These are phyloP conservation scores for Tolypocladium nubicola DNA, from an alignment of 2,329 filamentous ascomycete genomes.

Conservation along the genomic window DNA sequence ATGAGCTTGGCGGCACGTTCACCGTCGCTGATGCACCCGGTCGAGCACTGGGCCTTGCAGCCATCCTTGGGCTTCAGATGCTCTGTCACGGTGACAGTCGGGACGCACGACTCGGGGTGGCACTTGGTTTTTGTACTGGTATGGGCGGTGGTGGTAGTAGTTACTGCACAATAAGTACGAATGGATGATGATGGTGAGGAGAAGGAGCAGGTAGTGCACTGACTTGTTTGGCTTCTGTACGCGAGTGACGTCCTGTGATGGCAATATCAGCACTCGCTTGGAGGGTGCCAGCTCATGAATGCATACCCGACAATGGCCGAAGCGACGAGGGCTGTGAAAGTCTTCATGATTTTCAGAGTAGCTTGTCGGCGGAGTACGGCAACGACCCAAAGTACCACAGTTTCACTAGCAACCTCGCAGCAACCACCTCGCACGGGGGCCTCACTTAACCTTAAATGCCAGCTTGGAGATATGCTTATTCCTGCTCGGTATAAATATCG, in stretches of 20 bases:
- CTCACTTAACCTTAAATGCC: not conserved
- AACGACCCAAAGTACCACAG: not conserved
- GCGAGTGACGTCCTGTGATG: not conserved
- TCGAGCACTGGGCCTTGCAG: constrained; percentile 7
- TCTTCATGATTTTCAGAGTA: not conserved
- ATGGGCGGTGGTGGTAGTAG: not conserved
- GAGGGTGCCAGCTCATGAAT: not conserved
- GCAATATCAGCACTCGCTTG: not conserved
- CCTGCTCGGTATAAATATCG: not conserved
- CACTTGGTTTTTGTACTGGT: not conserved
- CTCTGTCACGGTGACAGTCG: constrained; percentile 8
- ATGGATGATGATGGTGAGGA: not conserved
- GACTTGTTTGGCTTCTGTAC: not conserved
- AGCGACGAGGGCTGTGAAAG: not conserved
- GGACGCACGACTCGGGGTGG: constrained; percentile 3
- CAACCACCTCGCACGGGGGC: no score
- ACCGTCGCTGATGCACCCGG: constrained; percentile 9
- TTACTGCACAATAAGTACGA: not conserved
- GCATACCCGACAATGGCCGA: not conserved
- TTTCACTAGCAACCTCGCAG: not conserved
- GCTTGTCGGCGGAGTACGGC: no score
- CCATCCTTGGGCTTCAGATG: constrained; percentile 2
- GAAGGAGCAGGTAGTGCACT: not conserved
- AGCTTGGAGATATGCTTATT: not conserved
- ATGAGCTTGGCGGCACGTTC: not conserved